Base-by-base conservation (phyloP, 2,329 filamentous ascomycete genomes). In the Talaromyces sp. region DNA sequence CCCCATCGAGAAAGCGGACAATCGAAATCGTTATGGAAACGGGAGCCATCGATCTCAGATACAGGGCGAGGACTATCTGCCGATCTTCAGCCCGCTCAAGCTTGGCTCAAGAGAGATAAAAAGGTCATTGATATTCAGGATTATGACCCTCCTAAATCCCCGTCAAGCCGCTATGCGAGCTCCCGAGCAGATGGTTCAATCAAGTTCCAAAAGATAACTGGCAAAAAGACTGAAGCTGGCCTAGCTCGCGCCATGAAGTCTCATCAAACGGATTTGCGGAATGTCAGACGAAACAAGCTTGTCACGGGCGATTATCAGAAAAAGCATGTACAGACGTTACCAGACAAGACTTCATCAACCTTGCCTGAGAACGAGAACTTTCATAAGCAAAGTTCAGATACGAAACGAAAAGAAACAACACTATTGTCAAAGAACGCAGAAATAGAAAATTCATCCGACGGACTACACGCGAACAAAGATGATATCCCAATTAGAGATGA, bases 141-240 rank as follows among this genome's bases (percentile, higher is more conserved):
- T 31, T 68, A 75, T 19, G 73, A 78, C n/a, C 75, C 75, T 7
- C 76, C 76, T 19, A 76, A 72, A 24, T 77, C 76, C 3, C 76
- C 76, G 14, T 76, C 75, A 43, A 60, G 33, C 27, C 61, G 58
- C 13, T 66, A 63, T 37, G 27, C 60, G 9, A 47, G 19, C 13
- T 54, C 31, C 19, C 33, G 58, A n/a, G 33, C 14, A 45, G 45
- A 45, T 33, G 56, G 27, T 19, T 27, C 19, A n/a, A 45, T 19
- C n/a, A 65, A 54, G 10, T 45, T 27, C 19, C 54, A 31, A 10
- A 59, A 66, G 31, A 16, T 1, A n/a, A n/a, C 24, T 52, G 39
- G 22, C 7, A 11, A 27, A 31, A 62, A 56, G 10, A 11, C 33
- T 7, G 64, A 62, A 39, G 9, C 5, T 33, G 35, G 33, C n/a